Base-by-base conservation (phyloP, 164 flowering plant species). In the Berberis vulgaris region DNA sequence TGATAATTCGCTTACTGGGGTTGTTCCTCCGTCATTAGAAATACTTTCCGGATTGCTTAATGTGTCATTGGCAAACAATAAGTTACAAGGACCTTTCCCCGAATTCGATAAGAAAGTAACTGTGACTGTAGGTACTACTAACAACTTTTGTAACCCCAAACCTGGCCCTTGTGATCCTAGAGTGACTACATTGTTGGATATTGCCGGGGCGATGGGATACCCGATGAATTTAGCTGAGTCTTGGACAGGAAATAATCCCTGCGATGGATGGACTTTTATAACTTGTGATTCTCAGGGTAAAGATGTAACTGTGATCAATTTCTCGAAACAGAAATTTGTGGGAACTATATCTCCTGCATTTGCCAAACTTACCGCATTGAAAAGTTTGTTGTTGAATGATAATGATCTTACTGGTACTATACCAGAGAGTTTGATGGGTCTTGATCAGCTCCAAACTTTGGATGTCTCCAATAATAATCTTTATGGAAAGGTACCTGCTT, bases 391-490 rank as follows among this genome's bases (percentile, higher is more conserved):
- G 7, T 65, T 86, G 81, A 83, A 71, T 63, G 79, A 78, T 60
- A 83, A 86, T 67, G 71, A 66, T 63, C 76, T 86, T 0, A 75
- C 74, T 4, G 87, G 90, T 11, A 5, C 72, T 0, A 78, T 86
- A 13, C 88, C 91, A 1, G 68, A 55, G 9, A 65, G 65, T 47
- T 68, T 86, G 73, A 66, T 82, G 0, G 42, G 52, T 4, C 54
- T 86, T 53, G 49, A 67, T 26, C 63, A 76, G 46, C 78, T 86
- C 13, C 73, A 76, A 57, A 42, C 59, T 9, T 10, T 86, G 12
- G 91, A 86, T 71, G 80, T 84, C 42, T 75, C 85, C 4, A 86
- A 86, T 69, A 86, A 86, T 49, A 80, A 86, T 45, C 73, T 86
- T 7, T 61, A 64, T 1, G 91, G 86, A 7, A 65, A 69, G 47